Base-by-base conservation (phyloP, 257 asterid genomes). In the Cruciata laevipes region DNA sequence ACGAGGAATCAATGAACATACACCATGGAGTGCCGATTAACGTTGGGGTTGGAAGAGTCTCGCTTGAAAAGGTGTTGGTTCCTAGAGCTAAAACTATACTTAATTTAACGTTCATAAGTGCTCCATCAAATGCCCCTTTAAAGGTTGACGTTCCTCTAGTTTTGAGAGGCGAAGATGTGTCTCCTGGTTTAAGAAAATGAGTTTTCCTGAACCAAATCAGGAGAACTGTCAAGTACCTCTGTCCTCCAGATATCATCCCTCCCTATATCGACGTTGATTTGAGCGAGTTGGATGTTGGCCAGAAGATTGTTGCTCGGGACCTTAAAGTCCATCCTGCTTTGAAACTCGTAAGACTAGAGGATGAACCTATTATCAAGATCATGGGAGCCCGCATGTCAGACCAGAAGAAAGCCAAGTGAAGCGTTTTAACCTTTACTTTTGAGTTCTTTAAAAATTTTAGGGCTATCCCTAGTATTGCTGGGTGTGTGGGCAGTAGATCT, bases 251-350 rank as follows among this genome's bases (percentile, higher is more conserved):
- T 76, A 70, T 91, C 20, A 71, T 94, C 62, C 99, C 98, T 30
- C 96, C 98, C 0, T 90, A 72, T 71, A 94, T 90, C 23, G 98
- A 94, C 3, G 94, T 94, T 38, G 96, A 94, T 77, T 70, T 94
- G 71, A 90, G 98, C 37, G 96, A 87, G 75, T 79, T 89, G 74
- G 99, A 94, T 49, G 95, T 87, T 3, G 93, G 96, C 58, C 88
- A 87, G 78, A 90, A 91, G 82, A 71, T 94, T 44, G 74, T 83
- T 35, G 89, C 90, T 37, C 88, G 96, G 3, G 80, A 90, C 65
- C 93, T 94, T 61, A 89, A 80, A 8, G 96, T 94, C 40, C 99
- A 94, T 79, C 96, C 99, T 9, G 96, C 94, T 71, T 76, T 90
- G 38, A 86, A 79, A 85, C 87, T 89, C 56, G 79, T 81, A 23